Evolutionary conservation across 106 monocot genomes (phyloP), one percentile per base, ranked within the genome.

Genomic region (Apostasia ramifera): DNA sequence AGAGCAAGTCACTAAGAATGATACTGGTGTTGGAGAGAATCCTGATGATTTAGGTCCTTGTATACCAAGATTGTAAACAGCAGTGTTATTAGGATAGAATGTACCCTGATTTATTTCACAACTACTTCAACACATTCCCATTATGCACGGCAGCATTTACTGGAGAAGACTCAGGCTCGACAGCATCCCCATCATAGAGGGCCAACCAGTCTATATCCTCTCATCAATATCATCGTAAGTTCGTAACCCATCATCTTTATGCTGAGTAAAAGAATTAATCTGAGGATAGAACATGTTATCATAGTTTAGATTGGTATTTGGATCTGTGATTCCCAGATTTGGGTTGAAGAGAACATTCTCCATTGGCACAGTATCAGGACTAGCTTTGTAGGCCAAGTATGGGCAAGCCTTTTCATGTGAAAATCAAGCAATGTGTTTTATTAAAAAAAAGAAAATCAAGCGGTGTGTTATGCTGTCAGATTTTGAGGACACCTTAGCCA

Each of bases 231-330:
- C 72, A 0, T 38, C 53, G 40, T 77, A 70, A 0, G n/a, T n/a
- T n/a, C n/a, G n/a, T n/a, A n/a, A n/a, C 89, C 89, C 81, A 82
- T 74, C 2, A 61, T 80, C 53, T 75, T 71, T 46, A 89, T 82
- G 89, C 89, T 3, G 79, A 66, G 38, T 85, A 82, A 6, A 82
- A 0, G 89, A 59, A 56, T 89, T 85, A 12, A 89, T 74, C 79
- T 89, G 89, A 51, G 89, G 85, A 63, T 89, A 85, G 7, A 88
- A 67, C 88, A 88, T 88, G 63, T 88, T 88, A 48, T 88, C 88
- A 10, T 88, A 88, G 51, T 55, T 80, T 6, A 89, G 50, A 43
- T 82, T 82, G 0, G 89, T 89, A 56, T 51, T 66, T 1, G 85
- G 68, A 66, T 89, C 89, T 1, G 45, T 71, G 38, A 80, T 66